phyloP scores from a whole-genome alignment of 73 alveolate genomes.

The Stentor roeselii region DNA sequence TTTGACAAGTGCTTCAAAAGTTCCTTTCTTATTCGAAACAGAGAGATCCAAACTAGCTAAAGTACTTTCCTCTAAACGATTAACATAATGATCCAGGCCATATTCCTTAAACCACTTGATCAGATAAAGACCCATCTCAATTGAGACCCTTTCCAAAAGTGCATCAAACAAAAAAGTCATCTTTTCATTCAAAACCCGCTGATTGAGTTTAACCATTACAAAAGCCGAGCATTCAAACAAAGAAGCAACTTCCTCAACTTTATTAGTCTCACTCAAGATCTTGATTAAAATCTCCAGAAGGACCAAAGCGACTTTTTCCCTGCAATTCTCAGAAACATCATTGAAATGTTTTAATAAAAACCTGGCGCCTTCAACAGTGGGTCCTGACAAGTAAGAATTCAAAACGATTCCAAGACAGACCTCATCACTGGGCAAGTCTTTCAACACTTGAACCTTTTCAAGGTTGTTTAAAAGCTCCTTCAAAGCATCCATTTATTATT shows the following conservation, averaged over 20 bases:
- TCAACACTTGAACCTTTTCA: too few species aligned
- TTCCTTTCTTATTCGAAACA: not conserved
- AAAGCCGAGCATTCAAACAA: not conserved
- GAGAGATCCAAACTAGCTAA: not conserved
- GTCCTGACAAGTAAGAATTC: not conserved
- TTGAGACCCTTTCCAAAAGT: not conserved
- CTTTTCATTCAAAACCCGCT: not conserved
- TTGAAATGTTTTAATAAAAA: not conserved
- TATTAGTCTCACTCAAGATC: not conserved
- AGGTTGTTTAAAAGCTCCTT: too few species aligned
- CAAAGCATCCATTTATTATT: too few species aligned
- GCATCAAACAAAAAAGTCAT: not conserved
- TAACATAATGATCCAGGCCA: not conserved
- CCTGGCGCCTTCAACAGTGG: not conserved
- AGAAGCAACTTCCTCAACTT: not conserved
- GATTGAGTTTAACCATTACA: not conserved
- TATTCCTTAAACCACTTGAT: too few species aligned
- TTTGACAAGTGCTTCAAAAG: not conserved
- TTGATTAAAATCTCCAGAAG: not conserved
- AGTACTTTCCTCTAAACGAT: too few species aligned
- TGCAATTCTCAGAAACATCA: too few species aligned
- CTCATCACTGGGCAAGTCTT: too few species aligned
- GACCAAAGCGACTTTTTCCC: not conserved
- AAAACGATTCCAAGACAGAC: not conserved
- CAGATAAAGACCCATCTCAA: not conserved